These are phyloP conservation scores for Peronospora destructor DNA, from an alignment of 352 stramenopile genomes.

Conservation along the genomic window DNA sequence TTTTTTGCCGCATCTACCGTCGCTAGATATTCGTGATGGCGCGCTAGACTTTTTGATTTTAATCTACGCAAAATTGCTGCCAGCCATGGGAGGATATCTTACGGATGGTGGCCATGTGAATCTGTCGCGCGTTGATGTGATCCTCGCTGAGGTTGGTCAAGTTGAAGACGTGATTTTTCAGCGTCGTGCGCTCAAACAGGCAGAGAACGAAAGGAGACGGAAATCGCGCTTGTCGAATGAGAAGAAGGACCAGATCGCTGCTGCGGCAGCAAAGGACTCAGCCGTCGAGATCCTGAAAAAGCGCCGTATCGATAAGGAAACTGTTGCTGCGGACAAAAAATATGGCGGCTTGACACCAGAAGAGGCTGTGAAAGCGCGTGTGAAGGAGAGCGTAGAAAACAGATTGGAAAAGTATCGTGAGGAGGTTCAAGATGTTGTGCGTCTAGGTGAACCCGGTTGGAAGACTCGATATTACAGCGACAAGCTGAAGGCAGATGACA, in stretches of 20 bases:
- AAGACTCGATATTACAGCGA: conserved; percentile 90
- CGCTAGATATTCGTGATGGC: conserved; percentile 97
- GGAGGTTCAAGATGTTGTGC: conserved; percentile 90
- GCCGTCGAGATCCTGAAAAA: conserved; percentile 79
- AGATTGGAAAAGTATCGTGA: conserved; percentile 79
- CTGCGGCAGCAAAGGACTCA: conserved; percentile 51
- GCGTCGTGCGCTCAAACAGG: conserved; percentile 74
- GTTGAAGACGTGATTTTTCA: conserved; percentile 96
- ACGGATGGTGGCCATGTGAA: conserved; percentile 93
- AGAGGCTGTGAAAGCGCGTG: conserved; percentile 72
- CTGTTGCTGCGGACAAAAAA: conserved; percentile 63
- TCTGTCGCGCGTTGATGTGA: conserved; percentile 92
- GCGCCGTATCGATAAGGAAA: conserved; percentile 51
- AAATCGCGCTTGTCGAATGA: conserved; percentile 62
- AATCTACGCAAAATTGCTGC: conserved; percentile 90
- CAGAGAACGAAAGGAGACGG: conserved; percentile 62
- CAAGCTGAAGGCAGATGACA: conserved; percentile 83
- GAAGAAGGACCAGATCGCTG: conserved; percentile 65
- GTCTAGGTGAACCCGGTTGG: conserved; percentile 94
- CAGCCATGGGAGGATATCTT: conserved; percentile 90
- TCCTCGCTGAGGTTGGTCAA: conserved; percentile 92
- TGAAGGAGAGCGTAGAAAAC: conserved; percentile 69
- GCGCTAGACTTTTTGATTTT: conserved; percentile 97
- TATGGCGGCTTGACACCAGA: conserved; percentile 56
- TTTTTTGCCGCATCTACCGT: conserved; percentile 97